Conservation (phyloP, 1,139 yeast genomes). For the Oligophagozyma castellii region DNA sequence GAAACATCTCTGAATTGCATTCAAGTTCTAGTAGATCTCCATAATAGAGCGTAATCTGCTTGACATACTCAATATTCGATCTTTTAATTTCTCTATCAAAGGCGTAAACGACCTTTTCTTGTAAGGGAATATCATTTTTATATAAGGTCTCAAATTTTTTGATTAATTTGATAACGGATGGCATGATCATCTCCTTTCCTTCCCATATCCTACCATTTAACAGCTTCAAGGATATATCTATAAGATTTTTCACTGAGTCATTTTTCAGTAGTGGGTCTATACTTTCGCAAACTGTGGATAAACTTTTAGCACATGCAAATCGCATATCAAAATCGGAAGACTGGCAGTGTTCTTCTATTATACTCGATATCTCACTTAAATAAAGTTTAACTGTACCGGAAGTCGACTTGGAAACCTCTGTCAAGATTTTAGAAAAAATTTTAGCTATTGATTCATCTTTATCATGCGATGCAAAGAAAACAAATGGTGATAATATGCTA, state of each 20-base stretch:
- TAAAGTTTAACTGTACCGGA: constrained; percentile 59
- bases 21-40: constrained; percentile 9
- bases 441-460: constrained; percentile 32
- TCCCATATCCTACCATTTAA: constrained; percentile 74
- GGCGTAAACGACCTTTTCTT: constrained; percentile 29
- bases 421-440: constrained; percentile 59
- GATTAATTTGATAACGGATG: constrained; percentile 52
- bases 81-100: constrained; percentile 52
- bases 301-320: constrained; percentile 56
- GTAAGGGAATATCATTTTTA: constrained; percentile 19
- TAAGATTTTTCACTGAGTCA: constrained; percentile 27
- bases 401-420: constrained; percentile 58
- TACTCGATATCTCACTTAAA: constrained; percentile 49
- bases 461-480: constrained; percentile 70
- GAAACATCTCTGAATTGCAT: constrained; percentile 30
- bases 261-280: constrained; percentile 27
- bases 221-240: constrained; percentile 46
- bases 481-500: constrained; percentile 58
- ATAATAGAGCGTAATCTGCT: too few species aligned
- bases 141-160: constrained; percentile 31
- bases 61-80: constrained; percentile 52
- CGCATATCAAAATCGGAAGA: constrained; percentile 55
- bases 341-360: constrained; percentile 37
- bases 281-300: constrained; percentile 45
- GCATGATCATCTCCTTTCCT: constrained; percentile 69